These are phyloP conservation scores for Eimeria nieschulzi DNA, from an alignment of 169 alveolate species.

Conservation along the genomic window DNA sequence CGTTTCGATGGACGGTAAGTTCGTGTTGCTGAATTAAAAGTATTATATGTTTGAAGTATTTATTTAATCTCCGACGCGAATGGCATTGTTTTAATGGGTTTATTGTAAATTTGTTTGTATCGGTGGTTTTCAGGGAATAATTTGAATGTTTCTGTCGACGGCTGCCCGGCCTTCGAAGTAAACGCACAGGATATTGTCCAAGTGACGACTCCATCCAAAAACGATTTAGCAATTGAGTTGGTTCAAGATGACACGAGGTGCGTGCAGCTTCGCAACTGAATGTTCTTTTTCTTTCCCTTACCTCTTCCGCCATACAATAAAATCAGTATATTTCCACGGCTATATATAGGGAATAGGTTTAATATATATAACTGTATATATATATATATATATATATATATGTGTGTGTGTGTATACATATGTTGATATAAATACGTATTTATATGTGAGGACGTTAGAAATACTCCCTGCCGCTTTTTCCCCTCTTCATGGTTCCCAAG, in stretches of 20 bases:
- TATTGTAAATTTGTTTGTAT: background rate
- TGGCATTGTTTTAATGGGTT: background rate
- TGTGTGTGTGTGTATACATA: background rate
- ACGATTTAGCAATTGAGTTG: constrained; percentile 90
- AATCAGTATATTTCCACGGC: constrained; percentile 1
- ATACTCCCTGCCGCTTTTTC: too few species aligned
- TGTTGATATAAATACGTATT: background rate
- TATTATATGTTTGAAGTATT: background rate
- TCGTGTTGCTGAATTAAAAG: background rate
- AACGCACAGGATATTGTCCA: constrained; percentile 86
- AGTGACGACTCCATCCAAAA: constrained; percentile 88
- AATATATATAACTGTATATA: background rate
- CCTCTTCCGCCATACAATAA: background rate
- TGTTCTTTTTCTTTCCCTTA: background rate
- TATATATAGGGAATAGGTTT: background rate
- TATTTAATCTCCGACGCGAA: background rate
- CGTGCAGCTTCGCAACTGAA: background rate
- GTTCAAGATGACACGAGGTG: constrained; percentile 77
- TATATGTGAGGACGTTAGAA: background rate
- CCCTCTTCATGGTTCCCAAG: background rate
- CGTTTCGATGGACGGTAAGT: constrained; percentile 83
- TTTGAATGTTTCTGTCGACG: constrained; percentile 82
- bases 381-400: background rate
- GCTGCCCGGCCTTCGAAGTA: constrained; percentile 84
- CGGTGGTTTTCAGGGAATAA: constrained; percentile 60